Conservation (phyloP, 192 early-diverging fungal species). For the Coemansia sp. region DNA sequence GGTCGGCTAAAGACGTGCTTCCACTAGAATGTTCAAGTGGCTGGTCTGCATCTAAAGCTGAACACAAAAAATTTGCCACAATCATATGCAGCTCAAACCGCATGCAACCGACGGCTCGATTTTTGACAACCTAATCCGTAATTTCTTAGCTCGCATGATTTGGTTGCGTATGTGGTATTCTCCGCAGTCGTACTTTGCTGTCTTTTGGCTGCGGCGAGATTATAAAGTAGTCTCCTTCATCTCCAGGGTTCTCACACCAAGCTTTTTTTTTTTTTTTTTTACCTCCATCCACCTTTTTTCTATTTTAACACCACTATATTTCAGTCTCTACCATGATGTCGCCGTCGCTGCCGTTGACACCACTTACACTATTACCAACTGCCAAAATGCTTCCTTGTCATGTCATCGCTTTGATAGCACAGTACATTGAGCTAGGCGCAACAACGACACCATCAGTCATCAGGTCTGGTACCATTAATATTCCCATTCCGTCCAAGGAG, state of each 20-base stretch:
- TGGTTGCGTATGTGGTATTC: not conserved
- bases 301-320: not conserved
- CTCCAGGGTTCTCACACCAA: not conserved
- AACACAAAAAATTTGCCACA: not conserved
- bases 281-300: not conserved
- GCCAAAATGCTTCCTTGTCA: slow-evolving; percentile 1
- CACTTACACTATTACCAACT: slow-evolving; percentile 9
- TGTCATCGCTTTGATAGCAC: not conserved
- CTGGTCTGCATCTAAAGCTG: not conserved
- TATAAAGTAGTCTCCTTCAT: not conserved
- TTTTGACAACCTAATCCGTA: not conserved
- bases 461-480: not conserved
- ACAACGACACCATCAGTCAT: not conserved
- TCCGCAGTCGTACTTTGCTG: not conserved
- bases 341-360: not conserved
- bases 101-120: not conserved
- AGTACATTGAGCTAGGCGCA: not conserved
- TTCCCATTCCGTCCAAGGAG: not conserved
- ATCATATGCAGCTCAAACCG: not conserved
- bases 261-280: not conserved
- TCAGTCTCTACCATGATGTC: not conserved
- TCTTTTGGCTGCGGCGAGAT: not conserved
- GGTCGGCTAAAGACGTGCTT: not conserved
- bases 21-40: not conserved
- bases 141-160: not conserved